Evolutionary conservation across 2,329 filamentous ascomycete genomes (phyloP).

Genomic region (Pseudocercospora fuligena): DNA sequence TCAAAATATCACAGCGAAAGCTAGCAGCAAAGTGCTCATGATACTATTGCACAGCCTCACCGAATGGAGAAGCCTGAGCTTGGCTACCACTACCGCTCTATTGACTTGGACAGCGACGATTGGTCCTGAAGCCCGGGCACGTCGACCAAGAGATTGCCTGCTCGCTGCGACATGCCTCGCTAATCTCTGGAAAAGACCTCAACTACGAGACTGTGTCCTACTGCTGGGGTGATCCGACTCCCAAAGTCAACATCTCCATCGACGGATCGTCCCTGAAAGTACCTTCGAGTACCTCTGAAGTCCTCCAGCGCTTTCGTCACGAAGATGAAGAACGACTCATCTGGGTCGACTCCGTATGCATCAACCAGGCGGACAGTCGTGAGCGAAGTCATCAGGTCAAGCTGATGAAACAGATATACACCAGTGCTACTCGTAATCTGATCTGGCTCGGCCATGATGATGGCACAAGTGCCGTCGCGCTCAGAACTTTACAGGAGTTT

Average conservation of each 20-base stretch:
- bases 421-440: not conserved
- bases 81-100: not conserved
- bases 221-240: constrained; percentile 1
- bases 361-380: constrained; percentile 5
- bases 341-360: constrained; percentile 16
- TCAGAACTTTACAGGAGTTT: not conserved
- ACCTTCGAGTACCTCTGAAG: not conserved
- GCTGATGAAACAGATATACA: constrained; percentile 7
- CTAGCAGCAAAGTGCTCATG: too few relatives aligned
- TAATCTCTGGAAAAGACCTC: too few relatives aligned
- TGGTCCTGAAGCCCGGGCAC: too few relatives aligned
- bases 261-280: not conserved
- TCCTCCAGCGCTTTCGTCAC: not conserved
- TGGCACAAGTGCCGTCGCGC: not conserved
- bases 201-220: constrained; percentile 15
- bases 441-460: constrained; percentile 10
- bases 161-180: too few relatives aligned
- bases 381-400: constrained; percentile 9
- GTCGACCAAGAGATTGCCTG: too few relatives aligned
- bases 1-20: too few relatives aligned
- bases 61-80: too few relatives aligned
- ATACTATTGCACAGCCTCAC: too few relatives aligned
- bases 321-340: not conserved
- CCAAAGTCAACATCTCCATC: not conserved
- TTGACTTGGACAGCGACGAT: too few relatives aligned